Evolutionary conservation across 2,329 filamentous ascomycete genomes (phyloP).

Genomic region (Shiraia bambusicola): DNA sequence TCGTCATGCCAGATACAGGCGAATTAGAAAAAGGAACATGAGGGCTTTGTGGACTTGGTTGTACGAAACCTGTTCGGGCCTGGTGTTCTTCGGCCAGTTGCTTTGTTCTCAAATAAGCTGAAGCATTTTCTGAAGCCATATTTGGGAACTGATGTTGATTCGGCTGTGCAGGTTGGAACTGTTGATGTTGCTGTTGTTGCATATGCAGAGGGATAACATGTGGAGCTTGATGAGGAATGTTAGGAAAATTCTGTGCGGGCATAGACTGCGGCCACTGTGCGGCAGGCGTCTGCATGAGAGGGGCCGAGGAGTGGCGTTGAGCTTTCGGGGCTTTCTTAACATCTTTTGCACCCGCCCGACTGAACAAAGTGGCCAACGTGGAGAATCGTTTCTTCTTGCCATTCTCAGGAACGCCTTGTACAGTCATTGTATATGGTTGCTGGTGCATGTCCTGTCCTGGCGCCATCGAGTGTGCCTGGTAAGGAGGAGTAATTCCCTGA

Average conservation of each 20-base stretch:
- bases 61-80: conserved; percentile 8
- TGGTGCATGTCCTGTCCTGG: conserved; percentile 8
- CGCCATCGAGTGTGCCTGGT: conserved; percentile 16
- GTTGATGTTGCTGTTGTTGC: conserved; percentile 11
- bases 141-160: conserved; percentile 9
- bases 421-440: conserved; percentile 15
- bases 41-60: conserved; percentile 7
- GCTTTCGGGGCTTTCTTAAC: conserved; percentile 40
- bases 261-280: conserved; percentile 20
- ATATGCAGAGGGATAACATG: conserved; percentile 17
- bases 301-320: conserved; percentile 25
- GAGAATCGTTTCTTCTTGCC: conserved; percentile 51
- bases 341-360: conserved; percentile 43
- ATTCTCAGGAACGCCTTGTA: conserved; percentile 20
- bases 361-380: conserved; percentile 47
- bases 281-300: conserved; percentile 10
- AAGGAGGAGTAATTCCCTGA: conserved; percentile 28
- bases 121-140: conserved; percentile 13
- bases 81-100: conserved; percentile 26
- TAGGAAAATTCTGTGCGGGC: conserved; percentile 14
- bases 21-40: conserved; percentile 6
- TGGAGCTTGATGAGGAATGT: conserved; percentile 11
- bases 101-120: conserved; percentile 26
- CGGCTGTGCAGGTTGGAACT: conserved; percentile 7
- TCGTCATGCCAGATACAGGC: conserved; percentile 2